phyloP scores from a whole-genome alignment of 805 yeast genomes.

The Myxozyma lipomycoides region DNA sequence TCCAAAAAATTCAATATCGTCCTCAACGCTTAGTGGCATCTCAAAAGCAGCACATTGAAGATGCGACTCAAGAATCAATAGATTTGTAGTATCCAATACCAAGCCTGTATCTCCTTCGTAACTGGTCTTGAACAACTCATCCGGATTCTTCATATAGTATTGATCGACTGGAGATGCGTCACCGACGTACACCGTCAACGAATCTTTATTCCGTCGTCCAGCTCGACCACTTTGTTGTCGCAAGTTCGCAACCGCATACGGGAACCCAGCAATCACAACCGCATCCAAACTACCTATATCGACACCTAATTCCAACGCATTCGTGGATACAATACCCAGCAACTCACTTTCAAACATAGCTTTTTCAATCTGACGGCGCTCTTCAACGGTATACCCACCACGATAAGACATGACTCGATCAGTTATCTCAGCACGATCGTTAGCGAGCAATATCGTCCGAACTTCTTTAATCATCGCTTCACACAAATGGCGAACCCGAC shows the following conservation, averaged over 20 bases:
- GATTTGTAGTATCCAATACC: conserved; percentile 57
- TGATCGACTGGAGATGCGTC: conserved; percentile 84
- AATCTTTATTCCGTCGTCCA: conserved; percentile 82
- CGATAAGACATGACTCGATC: conserved; percentile 85
- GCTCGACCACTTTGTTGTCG: conserved; percentile 98
- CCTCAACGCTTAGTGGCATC: conserved; percentile 53
- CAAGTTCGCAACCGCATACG: conserved; percentile 76
- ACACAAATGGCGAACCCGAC: conserved; percentile 79
- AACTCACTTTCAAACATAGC: conserved; percentile 87
- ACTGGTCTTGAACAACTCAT: conserved; percentile 50
- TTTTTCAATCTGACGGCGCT: conserved; percentile 79
- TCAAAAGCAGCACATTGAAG: conserved; percentile 94
- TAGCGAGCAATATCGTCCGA: conserved; percentile 48
- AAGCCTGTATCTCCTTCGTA: conserved; percentile 47
- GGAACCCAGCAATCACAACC: conserved; percentile 89
- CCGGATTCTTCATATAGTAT: conserved; percentile 68
- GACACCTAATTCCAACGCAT: conserved; percentile 92
- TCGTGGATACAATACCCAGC: conserved; percentile 86
- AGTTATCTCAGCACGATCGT: conserved; percentile 42
- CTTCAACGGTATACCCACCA: conserved; percentile 88
- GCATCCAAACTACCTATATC: conserved; percentile 93
- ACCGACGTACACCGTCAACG: conserved; percentile 79
- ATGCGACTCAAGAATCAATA: conserved; percentile 70
- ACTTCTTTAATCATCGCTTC: conserved; percentile 85
- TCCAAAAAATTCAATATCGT: conserved; percentile 59